Base-by-base conservation (phyloP, 2,329 filamentous ascomycete species). In the Phyllosticta ampelicida region DNA sequence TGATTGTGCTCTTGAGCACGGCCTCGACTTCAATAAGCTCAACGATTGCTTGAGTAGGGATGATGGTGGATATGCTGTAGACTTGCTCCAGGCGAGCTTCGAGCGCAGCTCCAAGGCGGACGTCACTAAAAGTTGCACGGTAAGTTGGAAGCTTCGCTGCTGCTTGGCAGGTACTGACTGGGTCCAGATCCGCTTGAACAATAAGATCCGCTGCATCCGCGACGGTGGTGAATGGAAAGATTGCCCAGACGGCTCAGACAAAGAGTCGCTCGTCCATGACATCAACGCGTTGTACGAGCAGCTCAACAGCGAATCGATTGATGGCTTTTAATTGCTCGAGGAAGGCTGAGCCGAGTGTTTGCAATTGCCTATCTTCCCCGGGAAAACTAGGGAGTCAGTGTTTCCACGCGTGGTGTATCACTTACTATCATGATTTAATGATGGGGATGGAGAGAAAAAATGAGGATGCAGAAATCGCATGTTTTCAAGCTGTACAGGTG, bases 1-100 rank as follows among this genome's bases (percentile, higher is more conserved):
- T 69, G 85, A 90, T 68, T 99, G 94, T 70, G 90, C 94, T 2
- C 77, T 96, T 54, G 90, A 97, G 73, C 89, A 96, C 68, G 90
- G 89, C 26, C 85, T 97, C 53, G 86, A 94, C 66, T 90, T 96
- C 69, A 79, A 84, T 23, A 79, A 82, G 62, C 74, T 99, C 58
- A 95, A 97, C 71, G 78, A 86, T 19, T 99, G 94, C 70, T 86
- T 89, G 50, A 86, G 86, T 48, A 79, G 81, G 61, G 86, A 95
- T 60, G 83, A 90, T 64, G 89, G 89, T 28, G 84, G 82, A 1
- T 81, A 85, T 60, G 87, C 85, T 3, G 76, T 89, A 64, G 77
- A 79, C 1, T 73, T 91, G 77, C 73, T 94, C 61, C 77, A 86
- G 59, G 73, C 80, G 51, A 90, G 87, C 68, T 84, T 90, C 30